These are phyloP conservation scores for Skeletonema marinoi DNA, from an alignment of 108 stramenopile genomes.

Conservation along the genomic window DNA sequence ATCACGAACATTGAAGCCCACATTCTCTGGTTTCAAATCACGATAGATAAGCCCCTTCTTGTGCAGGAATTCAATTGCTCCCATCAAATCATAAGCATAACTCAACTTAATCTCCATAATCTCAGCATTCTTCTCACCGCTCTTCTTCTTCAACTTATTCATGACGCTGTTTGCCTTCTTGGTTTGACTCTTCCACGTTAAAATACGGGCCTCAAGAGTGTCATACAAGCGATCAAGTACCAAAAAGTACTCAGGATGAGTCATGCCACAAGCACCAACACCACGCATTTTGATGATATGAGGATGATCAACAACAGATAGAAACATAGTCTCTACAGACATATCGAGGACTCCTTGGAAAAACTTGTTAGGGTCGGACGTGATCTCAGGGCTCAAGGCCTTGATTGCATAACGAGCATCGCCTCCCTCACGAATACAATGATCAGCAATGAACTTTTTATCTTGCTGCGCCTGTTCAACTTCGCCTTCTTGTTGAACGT, in stretches of 20 bases:
- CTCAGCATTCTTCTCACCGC: conserved; percentile 27
- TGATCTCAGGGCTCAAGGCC: conserved; percentile 14
- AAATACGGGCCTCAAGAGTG: conserved; percentile 53
- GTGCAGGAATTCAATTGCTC: conserved; percentile 58
- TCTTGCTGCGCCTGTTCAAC: conserved; percentile 34
- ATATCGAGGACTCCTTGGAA: conserved; percentile 64
- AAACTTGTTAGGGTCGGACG: conserved; percentile 8
- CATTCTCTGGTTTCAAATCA: conserved; percentile 48
- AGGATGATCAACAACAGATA: conserved; percentile 61
- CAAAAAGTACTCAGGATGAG: conserved; percentile 35
- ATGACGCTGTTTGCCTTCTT: conserved; percentile 23
- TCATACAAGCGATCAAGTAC: conserved; percentile 67
- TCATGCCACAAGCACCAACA: conserved; percentile 7
- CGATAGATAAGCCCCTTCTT: conserved; percentile 48
- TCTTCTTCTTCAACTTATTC: conserved; percentile 38
- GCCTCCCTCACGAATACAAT: conserved; percentile 51
- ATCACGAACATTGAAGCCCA: conserved; percentile 46
- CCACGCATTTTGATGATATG: conserved; percentile 72
- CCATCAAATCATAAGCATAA: conserved; percentile 54
- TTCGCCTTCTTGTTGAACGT: background rate
- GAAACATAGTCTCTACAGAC: conserved; percentile 61
- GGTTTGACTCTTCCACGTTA: conserved; percentile 36
- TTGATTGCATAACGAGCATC: conserved; percentile 58
- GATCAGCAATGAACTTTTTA: conserved; percentile 57
- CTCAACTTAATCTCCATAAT: conserved; percentile 42